Percentiles rank a stretch among this genome's conserved stretches.
phyloP scores from a whole-genome alignment of 139 green algal genomes.

The Nannochloris sp. region DNA sequence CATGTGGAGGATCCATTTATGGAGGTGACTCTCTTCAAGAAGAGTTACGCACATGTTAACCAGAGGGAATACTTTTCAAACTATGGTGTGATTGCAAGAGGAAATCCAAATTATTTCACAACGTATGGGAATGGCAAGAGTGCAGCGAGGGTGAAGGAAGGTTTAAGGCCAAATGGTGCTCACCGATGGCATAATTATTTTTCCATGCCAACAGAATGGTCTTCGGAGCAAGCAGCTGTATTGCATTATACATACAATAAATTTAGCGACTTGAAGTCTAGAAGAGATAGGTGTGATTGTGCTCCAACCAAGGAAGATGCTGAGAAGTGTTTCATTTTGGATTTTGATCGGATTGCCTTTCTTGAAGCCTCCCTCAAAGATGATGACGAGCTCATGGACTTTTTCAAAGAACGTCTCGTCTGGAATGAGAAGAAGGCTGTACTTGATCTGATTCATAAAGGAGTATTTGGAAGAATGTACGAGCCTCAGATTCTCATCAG shows the following conservation, averaged over 20 bases:
- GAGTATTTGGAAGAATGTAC: conserved; percentile 60
- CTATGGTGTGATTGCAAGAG: conserved; percentile 46
- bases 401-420: conserved; percentile 54
- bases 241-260: conserved; percentile 74
- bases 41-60: conserved; percentile 64
- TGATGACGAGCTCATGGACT: conserved; percentile 54
- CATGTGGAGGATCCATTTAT: conserved; percentile 56
- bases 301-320: conserved; percentile 65
- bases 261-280: conserved; percentile 50
- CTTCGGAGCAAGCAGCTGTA: conserved; percentile 52
- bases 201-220: conserved; percentile 47
- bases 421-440: conserved; percentile 47
- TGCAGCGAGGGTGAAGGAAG: conserved; percentile 46
- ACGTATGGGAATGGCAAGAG: conserved; percentile 69
- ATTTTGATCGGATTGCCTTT: conserved; percentile 73
- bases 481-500: conserved; percentile 46
- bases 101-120: conserved; percentile 81
- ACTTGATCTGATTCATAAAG: conserved; percentile 50
- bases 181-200: conserved; percentile 70
- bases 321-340: conserved; percentile 78
- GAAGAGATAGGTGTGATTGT: conserved; percentile 71
- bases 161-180: conserved; percentile 66
- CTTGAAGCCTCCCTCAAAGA: conserved; percentile 53
- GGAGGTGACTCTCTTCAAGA: conserved; percentile 77
- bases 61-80: conserved; percentile 57